Conservation (phyloP, 202 grass and related monocot genomes). For the Digitaria exilis region DNA sequence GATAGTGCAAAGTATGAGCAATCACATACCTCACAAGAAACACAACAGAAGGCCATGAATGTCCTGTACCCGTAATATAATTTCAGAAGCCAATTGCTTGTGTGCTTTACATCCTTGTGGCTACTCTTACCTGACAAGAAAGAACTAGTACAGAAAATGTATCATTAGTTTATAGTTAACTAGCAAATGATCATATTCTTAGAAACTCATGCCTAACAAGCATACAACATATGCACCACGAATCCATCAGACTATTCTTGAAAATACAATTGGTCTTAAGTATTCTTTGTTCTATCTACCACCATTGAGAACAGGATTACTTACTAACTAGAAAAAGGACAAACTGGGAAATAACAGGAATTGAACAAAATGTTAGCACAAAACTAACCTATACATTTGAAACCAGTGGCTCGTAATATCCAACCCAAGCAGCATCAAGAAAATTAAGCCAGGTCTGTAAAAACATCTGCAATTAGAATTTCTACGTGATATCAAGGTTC, state of each 20-base stretch:
- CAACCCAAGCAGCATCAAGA: slow-evolving; percentile 85
- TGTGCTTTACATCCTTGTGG: slow-evolving; percentile 93
- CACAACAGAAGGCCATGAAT: slow-evolving; percentile 98
- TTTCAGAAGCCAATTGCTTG: slow-evolving; percentile 84
- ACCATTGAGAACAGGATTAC: background rate
- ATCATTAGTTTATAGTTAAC: slow-evolving; percentile 25
- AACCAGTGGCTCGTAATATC: slow-evolving; percentile 97
- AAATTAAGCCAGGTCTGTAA: slow-evolving; percentile 85
- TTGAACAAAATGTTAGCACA: slow-evolving; percentile 8
- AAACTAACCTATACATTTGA: slow-evolving; percentile 91
- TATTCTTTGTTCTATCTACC: slow-evolving; percentile 4
- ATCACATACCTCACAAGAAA: slow-evolving; percentile 81
- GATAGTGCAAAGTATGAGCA: background rate
- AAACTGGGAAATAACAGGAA: slow-evolving; percentile 25
- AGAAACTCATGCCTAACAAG: background rate
- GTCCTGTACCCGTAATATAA: slow-evolving; percentile 76
- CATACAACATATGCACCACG: background rate
- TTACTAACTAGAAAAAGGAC: slow-evolving; percentile 2
- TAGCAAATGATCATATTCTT: background rate
- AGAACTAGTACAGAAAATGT: slow-evolving; percentile 53
- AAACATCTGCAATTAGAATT: slow-evolving; percentile 24
- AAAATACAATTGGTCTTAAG: background rate
- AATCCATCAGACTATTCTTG: background rate
- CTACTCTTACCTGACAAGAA: slow-evolving; percentile 93
- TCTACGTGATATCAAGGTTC: background rate